Evolutionary conservation across 176 grass and related monocot species (phyloP), one percentile per base, ranked within the genome.

Genomic region (Lolium perenne): DNA sequence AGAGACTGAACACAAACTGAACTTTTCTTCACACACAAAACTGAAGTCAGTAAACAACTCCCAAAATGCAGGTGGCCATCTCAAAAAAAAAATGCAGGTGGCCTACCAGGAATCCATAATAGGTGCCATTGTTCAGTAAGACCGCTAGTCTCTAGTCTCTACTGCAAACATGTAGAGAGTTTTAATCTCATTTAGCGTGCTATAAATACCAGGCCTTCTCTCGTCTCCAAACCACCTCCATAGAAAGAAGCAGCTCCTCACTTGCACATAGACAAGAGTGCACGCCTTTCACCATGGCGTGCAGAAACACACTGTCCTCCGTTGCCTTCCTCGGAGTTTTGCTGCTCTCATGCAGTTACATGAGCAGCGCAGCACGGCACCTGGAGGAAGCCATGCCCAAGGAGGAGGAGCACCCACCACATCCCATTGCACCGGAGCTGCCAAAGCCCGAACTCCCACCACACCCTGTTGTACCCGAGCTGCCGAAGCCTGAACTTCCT

Each of bases 301-400:
- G 9, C 16, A 38, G 48, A 15, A 48, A 8, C 21, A 6, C 7
- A 56, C 14, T 22, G n/a, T 21, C n/a, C 38, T 47, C 58, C 38
- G 2, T 26, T 10, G 38, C 63, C 40, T 64, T 80, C 21, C 21
- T 80, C 13, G 0, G 22, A 18, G 76, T 12, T 6, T 38, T 79
- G 55, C 20, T 79, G 55, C 38, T 79, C 76, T 79, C 55, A 7
- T 79, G 38, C 76, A 79, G 38, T 38, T 43, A 20, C 38, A 80
- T 48, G 57, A 15, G 57, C 77, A 80, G 7, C 0, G n/a, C 77
- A 0, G 77, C 57, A 63, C 13, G 58, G 8, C 4, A 16, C 57
- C 40, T 80, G 1, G 40, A 80, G 35, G 57, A 80, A 12, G 22
- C 41, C 0, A 2, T 40, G 12, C 60, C 57, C 2, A 49, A 80